Evolutionary conservation across 73 alveolate genomes (phyloP).

Genomic region (Loxodes magnus): DNA sequence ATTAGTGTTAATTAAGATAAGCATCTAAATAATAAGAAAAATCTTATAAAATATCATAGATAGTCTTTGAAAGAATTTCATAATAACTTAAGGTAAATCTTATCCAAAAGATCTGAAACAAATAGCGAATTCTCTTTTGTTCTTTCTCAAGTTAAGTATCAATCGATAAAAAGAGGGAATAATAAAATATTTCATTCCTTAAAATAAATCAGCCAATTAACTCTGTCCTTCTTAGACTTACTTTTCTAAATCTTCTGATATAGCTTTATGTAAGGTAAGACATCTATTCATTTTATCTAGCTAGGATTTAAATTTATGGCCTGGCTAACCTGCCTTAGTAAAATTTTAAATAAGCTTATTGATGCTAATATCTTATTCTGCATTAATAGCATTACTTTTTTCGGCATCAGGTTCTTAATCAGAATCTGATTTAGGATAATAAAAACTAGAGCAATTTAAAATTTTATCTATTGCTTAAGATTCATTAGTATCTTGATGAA

Average conservation of each 20-base stretch:
- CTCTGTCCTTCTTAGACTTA: conserved; percentile 29
- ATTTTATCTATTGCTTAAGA: no score
- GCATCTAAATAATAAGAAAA: no score
- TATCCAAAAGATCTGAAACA: conserved; percentile 87
- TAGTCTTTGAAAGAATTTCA: no score
- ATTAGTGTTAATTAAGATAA: no score
- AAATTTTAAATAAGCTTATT: conserved; percentile 14
- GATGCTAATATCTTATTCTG: conserved; percentile 12
- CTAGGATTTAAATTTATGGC: conserved; percentile 39
- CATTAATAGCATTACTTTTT: conserved; percentile 23
- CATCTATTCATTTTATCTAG: conserved; percentile 40
- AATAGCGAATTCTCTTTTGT: conserved; percentile 82
- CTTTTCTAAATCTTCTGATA: conserved; percentile 43
- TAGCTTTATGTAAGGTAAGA: conserved; percentile 36
- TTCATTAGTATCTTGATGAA: no score
- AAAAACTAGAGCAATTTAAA: no score
- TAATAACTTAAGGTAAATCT: conserved; percentile 55
- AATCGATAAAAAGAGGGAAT: conserved; percentile 80
- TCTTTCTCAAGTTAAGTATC: conserved; percentile 72
- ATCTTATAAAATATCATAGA: no score
- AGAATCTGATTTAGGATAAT: conserved; percentile 19
- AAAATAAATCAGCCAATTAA: conserved; percentile 36
- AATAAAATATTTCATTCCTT: conserved; percentile 61
- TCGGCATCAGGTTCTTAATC: conserved; percentile 18
- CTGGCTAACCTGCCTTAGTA: conserved; percentile 55